Evolutionary conservation across 495 filamentous ascomycete species (phyloP).

Genomic region (Staphylotrichum longicolle): DNA sequence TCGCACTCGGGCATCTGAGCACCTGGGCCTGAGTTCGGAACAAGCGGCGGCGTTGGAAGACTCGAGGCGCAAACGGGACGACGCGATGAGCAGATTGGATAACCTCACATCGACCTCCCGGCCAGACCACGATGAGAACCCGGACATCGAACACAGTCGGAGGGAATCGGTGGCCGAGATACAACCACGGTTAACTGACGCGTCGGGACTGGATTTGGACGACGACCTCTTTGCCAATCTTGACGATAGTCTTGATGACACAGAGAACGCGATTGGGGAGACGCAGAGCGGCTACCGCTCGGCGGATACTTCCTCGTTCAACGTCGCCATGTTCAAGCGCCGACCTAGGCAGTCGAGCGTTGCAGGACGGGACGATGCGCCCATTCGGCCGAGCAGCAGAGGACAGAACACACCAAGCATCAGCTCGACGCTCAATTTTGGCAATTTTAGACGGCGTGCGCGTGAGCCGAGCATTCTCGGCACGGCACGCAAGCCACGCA

Average conservation of each 20-base stretch:
- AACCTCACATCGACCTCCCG: conserved; percentile 41
- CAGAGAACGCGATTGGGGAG: conserved; percentile 23
- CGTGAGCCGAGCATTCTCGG: conserved; percentile 51
- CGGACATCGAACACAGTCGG: conserved; percentile 34
- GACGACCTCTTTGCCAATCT: conserved; percentile 46
- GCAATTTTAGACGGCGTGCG: conserved; percentile 44
- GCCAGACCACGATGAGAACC: conserved; percentile 17
- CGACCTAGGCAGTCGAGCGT: conserved; percentile 49
- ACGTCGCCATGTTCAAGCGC: conserved; percentile 42
- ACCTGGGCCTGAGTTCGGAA: conserved; percentile 24
- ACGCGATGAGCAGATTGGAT: conserved; percentile 40
- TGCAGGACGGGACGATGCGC: conserved; percentile 42
- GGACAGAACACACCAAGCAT: conserved; percentile 46
- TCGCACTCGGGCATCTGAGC: background rate
- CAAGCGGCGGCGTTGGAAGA: conserved; percentile 35
- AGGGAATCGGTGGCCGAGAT: conserved; percentile 24
- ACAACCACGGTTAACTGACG: conserved; percentile 35
- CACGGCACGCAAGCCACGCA: conserved; percentile 39
- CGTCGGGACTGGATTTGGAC: conserved; percentile 48
- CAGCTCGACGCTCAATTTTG: conserved; percentile 46
- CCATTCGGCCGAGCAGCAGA: conserved; percentile 50
- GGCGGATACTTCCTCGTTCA: conserved; percentile 46
- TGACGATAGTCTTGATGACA: conserved; percentile 43
- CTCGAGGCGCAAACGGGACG: conserved; percentile 37
- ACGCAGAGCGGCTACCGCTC: conserved; percentile 39